Evolutionary conservation across 371 early-diverging fungal species (phyloP).

Genomic region (Smittium mucronatum): DNA sequence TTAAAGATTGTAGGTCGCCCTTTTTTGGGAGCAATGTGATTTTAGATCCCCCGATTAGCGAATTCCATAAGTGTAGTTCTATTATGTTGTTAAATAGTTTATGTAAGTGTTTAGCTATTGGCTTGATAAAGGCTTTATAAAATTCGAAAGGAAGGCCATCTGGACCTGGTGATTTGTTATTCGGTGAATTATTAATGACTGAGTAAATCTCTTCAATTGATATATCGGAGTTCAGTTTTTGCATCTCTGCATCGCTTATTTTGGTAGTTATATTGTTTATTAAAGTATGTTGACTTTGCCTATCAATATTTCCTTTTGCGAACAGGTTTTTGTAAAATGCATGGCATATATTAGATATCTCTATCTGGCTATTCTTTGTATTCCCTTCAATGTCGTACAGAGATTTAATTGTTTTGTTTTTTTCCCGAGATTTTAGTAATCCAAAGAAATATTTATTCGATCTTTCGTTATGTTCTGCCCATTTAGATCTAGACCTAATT

Average conservation of each 20-base stretch:
- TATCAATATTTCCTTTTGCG: not conserved
- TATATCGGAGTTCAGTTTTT: not conserved
- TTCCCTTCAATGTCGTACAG: not conserved
- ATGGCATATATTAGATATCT: not conserved
- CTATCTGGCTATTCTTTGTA: not conserved
- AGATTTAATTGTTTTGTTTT: not conserved
- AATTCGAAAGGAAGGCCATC: conserved; percentile 13
- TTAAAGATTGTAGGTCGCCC: conserved; percentile 10
- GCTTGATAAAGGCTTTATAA: not conserved
- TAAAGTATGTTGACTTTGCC: not conserved
- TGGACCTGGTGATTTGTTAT: conserved; percentile 14
- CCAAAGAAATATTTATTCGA: conserved; percentile 11
- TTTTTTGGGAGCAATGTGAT: conserved; percentile 12
- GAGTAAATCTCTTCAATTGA: not conserved
- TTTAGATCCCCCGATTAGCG: not conserved
- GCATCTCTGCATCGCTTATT: too few relatives aligned
- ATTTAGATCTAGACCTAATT: not conserved
- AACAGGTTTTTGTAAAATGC: conserved; percentile 7
- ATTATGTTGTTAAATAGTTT: not conserved
- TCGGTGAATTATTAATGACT: not conserved
- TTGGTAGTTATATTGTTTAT: too few relatives aligned
- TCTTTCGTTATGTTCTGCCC: conserved; percentile 1
- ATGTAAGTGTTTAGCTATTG: not conserved
- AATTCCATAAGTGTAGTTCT: not conserved
- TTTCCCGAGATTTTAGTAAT: not conserved